Base-by-base conservation (phyloP, 306 rosid genomes). In the Ziziphus jujuba region DNA sequence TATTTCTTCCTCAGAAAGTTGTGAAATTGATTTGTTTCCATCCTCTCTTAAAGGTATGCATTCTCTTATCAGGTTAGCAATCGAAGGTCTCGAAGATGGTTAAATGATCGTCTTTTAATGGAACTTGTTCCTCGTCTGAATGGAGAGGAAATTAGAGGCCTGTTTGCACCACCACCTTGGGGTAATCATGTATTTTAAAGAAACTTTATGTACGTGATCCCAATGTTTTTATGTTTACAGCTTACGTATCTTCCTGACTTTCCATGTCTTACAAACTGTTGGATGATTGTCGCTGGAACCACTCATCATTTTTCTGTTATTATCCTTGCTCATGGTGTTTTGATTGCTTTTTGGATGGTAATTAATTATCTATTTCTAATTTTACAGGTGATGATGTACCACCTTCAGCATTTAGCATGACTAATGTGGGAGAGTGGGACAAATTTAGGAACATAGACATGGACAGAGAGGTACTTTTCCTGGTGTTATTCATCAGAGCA, bases 101-200 rank as follows among this genome's bases (percentile, higher is more conserved):
- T 93, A 79, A 93, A 93, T 36, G 98, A 93, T 19, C 96, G 91
- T 36, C 85, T 90, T 66, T 71, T 93, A 71, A 90, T 90, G 95
- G 97, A 90, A 73, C 87, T 90, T 63, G 95, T 93, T 38, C 98
- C 97, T 9, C 87, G 84, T 22, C 81, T 93, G 65, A 88, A 86
- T 73, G 97, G 89, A 14, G 96, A 90, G 66, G 98, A 93, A 82
- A 83, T 93, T 65, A 80, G 95, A 77, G 96, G 97, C 81, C 74
- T 93, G 73, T 93, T 90, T 88, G 93, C 97, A 73, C 97, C 98
- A 67, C 98, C 97, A 53, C 98, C 97, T 56, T 93, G 80, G 75
- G 97, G 92, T 86, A 86, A 74, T 72, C 21, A 75, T 70, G 28
- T 34, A 48, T 34, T 55, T 69, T 47, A 57, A 25, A 50, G 11